Evolutionary conservation across 2,329 filamentous ascomycete species (phyloP), one percentile per base, ranked within the genome.

Genomic region (Xylaria digitata): DNA sequence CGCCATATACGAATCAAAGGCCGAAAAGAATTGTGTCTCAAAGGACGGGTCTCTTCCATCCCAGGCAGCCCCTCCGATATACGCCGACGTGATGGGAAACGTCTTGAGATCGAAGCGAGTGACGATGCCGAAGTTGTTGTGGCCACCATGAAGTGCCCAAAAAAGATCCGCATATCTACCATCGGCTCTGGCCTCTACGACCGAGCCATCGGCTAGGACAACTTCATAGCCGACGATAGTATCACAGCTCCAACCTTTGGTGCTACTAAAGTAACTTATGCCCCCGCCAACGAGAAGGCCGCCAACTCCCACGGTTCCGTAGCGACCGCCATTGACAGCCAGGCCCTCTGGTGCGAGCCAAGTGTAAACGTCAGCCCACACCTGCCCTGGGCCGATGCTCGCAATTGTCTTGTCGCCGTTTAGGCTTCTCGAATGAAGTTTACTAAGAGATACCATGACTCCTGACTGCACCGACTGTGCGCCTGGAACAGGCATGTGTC

Each of bases 111-210:
- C 74, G 62, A 80, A 78, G 4, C 70, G 69, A 9, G 80, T 77
- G 0, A 78, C 75, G 63, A 80, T 75, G 42, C 81, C 82, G 58
- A 83, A 82, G 67, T 84, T 84, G 70, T 78, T 81, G 21, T 78
- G 76, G 11, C 83, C 83, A 2, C 83, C 84, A 49, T 81, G 80
- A 0, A 84, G 75, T 1, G 82, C 83, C 68, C 76, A 79, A 67
- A 76, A 84, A 1, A 85, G 77, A 61, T 85, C 82, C 0, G 74
- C 2, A 74, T 68, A 0, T 67, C 19, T 57, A 1, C 65, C 70
- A 42, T 76, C 79, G 3, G 78, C 80, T 13, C 77, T 78, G 9
- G 82, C 73, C 15, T 68, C 53, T 2, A 68, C 34, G 6, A 70
- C 46, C 3, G 37, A 46, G 3, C 70, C 70, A 30, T 78, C 73